Evolutionary conservation across 2,329 filamentous ascomycete genomes (phyloP), one percentile per base, ranked within the genome.

Genomic region (Ophiostoma triangulosporum): DNA sequence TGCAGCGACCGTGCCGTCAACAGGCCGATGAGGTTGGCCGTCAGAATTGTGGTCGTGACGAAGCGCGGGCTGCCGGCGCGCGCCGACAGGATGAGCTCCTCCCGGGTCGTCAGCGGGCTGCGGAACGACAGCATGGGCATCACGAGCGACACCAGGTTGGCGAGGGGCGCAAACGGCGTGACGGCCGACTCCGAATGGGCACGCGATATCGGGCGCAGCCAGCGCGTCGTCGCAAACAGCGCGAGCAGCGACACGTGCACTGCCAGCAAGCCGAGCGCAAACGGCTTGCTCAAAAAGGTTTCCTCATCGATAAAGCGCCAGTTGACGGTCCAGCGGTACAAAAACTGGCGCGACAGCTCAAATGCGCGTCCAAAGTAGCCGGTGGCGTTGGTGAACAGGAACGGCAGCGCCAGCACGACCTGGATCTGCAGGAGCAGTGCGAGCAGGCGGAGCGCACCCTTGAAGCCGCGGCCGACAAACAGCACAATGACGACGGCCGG

Each of bases 301-400:
- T 86, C 78, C 68, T 96, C 89, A 15, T 86, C 83, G n/a, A 96
- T 70, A 65, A 97, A 97, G 52, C 90, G 82, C 93, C 93, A 98
- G 68, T 98, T 98, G 60, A 98, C 93, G 0, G 93, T 98, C 93
- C 93, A 98, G 69, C 91, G 89, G 74, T 91, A 97, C 62, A 95
- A 76, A 70, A 98, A 98, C 61, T 88, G 81, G 53, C 93, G 78
- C 48, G 86, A 89, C 55, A 98, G 76, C 70, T 98, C 89, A 64
- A 98, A 98, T 0, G 93, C 89, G 58, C 86, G 77, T 48, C 79
- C 77, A 17, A 94, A 64, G 65, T 98, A 98, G 27, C 83, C 86
- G 56, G 69, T 67, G 20, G 81, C 68, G 60, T 88, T 84, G 38
- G 70, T 71, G 9, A 74, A 66, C 22, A 86, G 65, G 68, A 96